These are phyloP conservation scores for Taxillus chinensis DNA, from an alignment of 164 flowering plant species.

Conservation along the genomic window DNA sequence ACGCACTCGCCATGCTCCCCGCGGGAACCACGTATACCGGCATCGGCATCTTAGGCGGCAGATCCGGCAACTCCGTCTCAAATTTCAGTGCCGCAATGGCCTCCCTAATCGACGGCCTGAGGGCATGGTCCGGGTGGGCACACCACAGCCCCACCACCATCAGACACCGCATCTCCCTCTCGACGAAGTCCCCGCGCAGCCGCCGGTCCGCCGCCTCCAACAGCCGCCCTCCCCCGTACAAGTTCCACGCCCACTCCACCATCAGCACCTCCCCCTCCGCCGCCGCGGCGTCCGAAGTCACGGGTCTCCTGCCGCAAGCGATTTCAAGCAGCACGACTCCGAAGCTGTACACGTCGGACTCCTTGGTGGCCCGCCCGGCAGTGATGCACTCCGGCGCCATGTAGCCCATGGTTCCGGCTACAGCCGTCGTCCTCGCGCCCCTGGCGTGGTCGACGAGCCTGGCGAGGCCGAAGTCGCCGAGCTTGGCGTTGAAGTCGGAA, in stretches of 20 bases:
- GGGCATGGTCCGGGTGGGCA: background rate
- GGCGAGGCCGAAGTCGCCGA: constrained; percentile 31
- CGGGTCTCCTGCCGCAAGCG: constrained; percentile 12
- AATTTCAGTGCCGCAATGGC: background rate
- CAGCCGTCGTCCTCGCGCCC: constrained; percentile 10
- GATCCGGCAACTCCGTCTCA: background rate
- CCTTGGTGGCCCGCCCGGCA: constrained; percentile 16
- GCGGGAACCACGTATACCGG: background rate
- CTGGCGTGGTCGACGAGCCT: constrained; percentile 20
- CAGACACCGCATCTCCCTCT: background rate
- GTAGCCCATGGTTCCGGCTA: constrained; percentile 24
- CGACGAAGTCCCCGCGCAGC: background rate
- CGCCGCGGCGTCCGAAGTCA: background rate
- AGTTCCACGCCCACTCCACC: constrained; percentile 19
- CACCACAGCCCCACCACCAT: constrained; percentile 3
- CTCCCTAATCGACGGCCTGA: background rate
- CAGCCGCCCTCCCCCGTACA: constrained; percentile 6
- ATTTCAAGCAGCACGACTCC: constrained; percentile 19
- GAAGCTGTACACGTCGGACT: constrained; percentile 22
- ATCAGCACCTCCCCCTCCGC: background rate
- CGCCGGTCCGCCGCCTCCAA: constrained; percentile 13
- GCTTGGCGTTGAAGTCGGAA: constrained; percentile 16
- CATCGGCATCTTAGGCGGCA: background rate
- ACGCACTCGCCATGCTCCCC: background rate
- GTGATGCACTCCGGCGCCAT: constrained; percentile 20